phyloP scores from a whole-genome alignment of 1,139 yeast species.

The Saccharomyces hybrid region DNA sequence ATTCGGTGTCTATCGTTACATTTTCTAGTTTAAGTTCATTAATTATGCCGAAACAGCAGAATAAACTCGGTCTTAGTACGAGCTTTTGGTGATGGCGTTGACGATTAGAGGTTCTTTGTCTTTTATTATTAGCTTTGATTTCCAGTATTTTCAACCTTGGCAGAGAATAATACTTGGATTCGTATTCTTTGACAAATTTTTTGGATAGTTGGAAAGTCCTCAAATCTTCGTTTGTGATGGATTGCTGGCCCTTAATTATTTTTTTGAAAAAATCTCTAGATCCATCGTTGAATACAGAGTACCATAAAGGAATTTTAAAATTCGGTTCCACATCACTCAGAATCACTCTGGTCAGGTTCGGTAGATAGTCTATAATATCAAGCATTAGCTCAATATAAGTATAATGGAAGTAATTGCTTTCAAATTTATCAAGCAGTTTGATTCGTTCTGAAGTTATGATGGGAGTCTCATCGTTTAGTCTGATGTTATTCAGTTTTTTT shows the following conservation, averaged over 20 bases:
- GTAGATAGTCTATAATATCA: slow-evolving; percentile 35
- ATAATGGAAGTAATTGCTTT: slow-evolving; percentile 22
- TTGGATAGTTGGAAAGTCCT: slow-evolving; percentile 26
- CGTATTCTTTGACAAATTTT: slow-evolving; percentile 24
- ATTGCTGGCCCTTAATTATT: slow-evolving; percentile 29
- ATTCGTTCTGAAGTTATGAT: slow-evolving; percentile 4
- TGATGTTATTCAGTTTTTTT: slow-evolving; percentile 1
- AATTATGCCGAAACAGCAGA: slow-evolving; percentile 41
- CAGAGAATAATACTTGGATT: slow-evolving; percentile 22
- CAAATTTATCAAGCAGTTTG: slow-evolving; percentile 14
- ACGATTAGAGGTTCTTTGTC: slow-evolving; percentile 6
- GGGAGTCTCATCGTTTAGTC: not conserved
- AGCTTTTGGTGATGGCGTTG: slow-evolving; percentile 15
- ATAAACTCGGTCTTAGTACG: slow-evolving; percentile 35
- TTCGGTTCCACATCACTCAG: slow-evolving; percentile 45
- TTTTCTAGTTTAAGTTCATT: slow-evolving; percentile 40
- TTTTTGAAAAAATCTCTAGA: slow-evolving; percentile 29
- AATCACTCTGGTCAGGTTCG: slow-evolving; percentile 31
- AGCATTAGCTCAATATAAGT: slow-evolving; percentile 35
- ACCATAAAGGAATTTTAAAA: slow-evolving; percentile 42
- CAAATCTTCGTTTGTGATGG: slow-evolving; percentile 27
- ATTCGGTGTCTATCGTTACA: slow-evolving; percentile 41
- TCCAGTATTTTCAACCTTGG: slow-evolving; percentile 25
- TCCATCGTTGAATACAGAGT: slow-evolving; percentile 31
- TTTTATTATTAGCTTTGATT: slow-evolving; percentile 13